phyloP scores from a whole-genome alignment of 2,329 filamentous ascomycete genomes.

The Trichoderma pleuroti region DNA sequence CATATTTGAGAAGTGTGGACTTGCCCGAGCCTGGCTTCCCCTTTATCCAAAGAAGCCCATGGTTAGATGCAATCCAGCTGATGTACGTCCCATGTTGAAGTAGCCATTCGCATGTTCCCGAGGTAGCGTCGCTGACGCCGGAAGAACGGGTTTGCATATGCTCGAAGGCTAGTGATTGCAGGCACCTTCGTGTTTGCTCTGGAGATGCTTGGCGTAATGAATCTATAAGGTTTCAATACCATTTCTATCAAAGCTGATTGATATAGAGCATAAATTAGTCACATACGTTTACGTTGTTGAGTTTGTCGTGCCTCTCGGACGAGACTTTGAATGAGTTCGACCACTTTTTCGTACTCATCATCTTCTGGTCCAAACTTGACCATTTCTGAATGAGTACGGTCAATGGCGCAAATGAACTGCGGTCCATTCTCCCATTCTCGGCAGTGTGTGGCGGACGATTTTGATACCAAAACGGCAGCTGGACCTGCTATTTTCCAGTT shows the following conservation, averaged over 20 bases:
- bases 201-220: background rate
- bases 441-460: background rate
- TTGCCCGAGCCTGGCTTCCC: slow-evolving; percentile 42
- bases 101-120: slow-evolving; percentile 35
- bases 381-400: background rate
- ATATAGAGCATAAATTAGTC: background rate
- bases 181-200: slow-evolving; percentile 21
- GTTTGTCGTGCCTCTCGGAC: background rate
- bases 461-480: background rate
- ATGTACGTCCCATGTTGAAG: slow-evolving; percentile 25
- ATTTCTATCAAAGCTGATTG: background rate
- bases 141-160: slow-evolving; percentile 25
- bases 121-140: slow-evolving; percentile 24
- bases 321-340: background rate
- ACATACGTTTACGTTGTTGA: background rate
- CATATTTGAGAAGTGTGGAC: slow-evolving; percentile 36
- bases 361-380: background rate
- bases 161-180: slow-evolving; percentile 32
- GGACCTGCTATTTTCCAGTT: background rate
- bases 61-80: slow-evolving; percentile 23
- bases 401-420: background rate
- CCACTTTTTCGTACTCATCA: background rate
- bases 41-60: slow-evolving; percentile 36
- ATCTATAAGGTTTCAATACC: background rate
- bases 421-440: background rate